These are phyloP conservation scores for Erodium chrysanthum DNA, from an alignment of 441 rosid genomes.

Conservation along the genomic window DNA sequence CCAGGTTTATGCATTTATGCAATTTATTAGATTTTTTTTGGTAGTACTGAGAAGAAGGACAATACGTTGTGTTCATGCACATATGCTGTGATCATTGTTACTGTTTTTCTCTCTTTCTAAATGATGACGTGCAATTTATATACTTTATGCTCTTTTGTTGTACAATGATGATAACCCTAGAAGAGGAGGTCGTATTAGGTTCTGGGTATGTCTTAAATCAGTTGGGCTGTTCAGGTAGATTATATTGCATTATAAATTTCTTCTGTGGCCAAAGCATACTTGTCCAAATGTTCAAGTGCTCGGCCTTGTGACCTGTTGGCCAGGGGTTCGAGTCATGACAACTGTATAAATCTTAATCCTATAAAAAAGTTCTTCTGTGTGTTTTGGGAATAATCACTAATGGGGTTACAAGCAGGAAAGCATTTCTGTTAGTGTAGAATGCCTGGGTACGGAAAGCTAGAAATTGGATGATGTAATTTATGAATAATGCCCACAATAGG, in stretches of 20 bases:
- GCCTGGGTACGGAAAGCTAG: no score
- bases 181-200: background rate
- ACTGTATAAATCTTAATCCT: no score
- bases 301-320: no score
- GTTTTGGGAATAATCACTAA: background rate
- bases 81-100: background rate
- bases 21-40: background rate
- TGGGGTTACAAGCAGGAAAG: background rate
- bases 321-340: no score
- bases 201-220: background rate
- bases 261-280: background rate
- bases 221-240: background rate
- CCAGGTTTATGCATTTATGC: background rate
- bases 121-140: background rate
- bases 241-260: background rate
- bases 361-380: background rate
- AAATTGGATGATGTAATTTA: no score
- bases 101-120: background rate
- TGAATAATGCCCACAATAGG: no score
- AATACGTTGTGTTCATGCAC: background rate
- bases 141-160: background rate
- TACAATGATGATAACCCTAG: background rate
- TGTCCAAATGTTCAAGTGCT: no score
- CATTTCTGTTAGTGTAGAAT: background rate
- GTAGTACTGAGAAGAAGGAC: background rate